Evolutionary conservation across 2,329 filamentous ascomycete species (phyloP).

Genomic region (Lithohypha guttulata): DNA sequence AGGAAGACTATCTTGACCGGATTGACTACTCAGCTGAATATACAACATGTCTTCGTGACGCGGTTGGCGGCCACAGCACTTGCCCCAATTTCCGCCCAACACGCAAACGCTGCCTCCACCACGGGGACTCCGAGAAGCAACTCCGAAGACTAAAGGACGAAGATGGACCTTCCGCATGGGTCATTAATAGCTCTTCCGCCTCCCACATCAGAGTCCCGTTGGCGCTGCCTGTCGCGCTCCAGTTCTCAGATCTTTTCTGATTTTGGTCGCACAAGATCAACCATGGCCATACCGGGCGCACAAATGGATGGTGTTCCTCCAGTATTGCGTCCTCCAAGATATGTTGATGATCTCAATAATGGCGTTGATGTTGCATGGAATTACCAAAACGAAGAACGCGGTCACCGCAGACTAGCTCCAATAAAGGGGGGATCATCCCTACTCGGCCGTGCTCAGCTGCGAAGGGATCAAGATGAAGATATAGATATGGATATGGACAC

Average conservation of each 20-base stretch:
- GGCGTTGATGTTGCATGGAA: conserved; percentile 54
- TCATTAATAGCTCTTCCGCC: conserved; percentile 12
- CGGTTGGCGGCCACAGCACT: too few species aligned
- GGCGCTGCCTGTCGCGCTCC: too few species aligned
- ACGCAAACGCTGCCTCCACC: too few species aligned
- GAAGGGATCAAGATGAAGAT: conserved; percentile 24
- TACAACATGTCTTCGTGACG: too few species aligned
- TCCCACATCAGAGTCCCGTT: conserved; percentile 11
- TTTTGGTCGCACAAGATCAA: conserved; percentile 28
- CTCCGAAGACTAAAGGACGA: conserved; percentile 2
- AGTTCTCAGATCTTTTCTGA: conserved; percentile 32
- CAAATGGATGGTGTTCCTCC: conserved; percentile 44
- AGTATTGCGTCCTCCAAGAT: conserved; percentile 53
- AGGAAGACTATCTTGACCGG: too few species aligned
- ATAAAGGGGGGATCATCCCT: conserved; percentile 41
- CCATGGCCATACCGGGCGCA: conserved; percentile 53
- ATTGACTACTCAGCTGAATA: too few species aligned
- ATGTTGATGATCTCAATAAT: conserved; percentile 45
- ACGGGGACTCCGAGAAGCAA: too few species aligned
- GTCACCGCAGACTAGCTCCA: conserved; percentile 38
- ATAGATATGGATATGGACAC: conserved; percentile 29
- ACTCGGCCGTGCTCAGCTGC: conserved; percentile 28
- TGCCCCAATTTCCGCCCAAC: too few species aligned
- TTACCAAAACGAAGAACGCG: conserved; percentile 46
- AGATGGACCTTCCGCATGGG: conserved; percentile 17